Evolutionary conservation across 768 basidiomycete species (phyloP).

Genomic region (Amanita phalloides): DNA sequence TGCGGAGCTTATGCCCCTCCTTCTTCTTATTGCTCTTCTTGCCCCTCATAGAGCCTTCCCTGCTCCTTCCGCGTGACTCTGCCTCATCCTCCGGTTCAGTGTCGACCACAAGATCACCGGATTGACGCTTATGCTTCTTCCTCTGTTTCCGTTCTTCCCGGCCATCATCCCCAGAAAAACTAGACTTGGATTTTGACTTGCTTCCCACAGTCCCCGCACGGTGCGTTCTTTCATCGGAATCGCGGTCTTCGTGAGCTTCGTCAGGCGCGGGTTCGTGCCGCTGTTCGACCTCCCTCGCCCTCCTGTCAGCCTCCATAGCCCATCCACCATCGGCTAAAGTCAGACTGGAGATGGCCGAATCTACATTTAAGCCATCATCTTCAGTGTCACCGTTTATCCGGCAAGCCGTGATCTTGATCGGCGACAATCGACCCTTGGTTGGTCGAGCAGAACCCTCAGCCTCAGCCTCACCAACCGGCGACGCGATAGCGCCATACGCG

Average conservation of each 20-base stretch:
- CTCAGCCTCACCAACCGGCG: constrained; percentile 3
- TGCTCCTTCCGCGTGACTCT: constrained; percentile 8
- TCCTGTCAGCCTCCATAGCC: constrained; percentile 12
- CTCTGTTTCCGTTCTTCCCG: constrained; percentile 12
- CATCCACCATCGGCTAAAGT: constrained; percentile 27
- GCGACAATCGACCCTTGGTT: constrained; percentile 1
- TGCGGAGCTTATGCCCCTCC: constrained; percentile 14
- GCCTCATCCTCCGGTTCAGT: constrained; percentile 10
- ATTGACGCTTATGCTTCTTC: constrained; percentile 13
- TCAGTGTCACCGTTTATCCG: constrained; percentile 25
- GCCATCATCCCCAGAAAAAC: constrained; percentile 4
- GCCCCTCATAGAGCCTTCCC: constrained; percentile 15
- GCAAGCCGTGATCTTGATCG: constrained; percentile 18
- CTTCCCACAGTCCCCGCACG: constrained; percentile 16
- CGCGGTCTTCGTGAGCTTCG: constrained; percentile 18
- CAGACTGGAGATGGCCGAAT: constrained; percentile 47
- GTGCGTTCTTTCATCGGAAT: constrained; percentile 31
- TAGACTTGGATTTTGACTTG: constrained; percentile 5
- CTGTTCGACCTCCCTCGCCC: constrained; percentile 8
- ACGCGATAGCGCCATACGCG: background rate
- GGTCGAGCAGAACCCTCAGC: constrained; percentile 2
- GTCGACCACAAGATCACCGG: constrained; percentile 8
- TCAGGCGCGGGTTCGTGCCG: constrained; percentile 4
- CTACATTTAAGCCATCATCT: constrained; percentile 15
- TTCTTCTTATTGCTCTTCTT: constrained; percentile 15